Conservation (phyloP, 2,329 filamentous ascomycete species). For the Sclerotinia subarctica region DNA sequence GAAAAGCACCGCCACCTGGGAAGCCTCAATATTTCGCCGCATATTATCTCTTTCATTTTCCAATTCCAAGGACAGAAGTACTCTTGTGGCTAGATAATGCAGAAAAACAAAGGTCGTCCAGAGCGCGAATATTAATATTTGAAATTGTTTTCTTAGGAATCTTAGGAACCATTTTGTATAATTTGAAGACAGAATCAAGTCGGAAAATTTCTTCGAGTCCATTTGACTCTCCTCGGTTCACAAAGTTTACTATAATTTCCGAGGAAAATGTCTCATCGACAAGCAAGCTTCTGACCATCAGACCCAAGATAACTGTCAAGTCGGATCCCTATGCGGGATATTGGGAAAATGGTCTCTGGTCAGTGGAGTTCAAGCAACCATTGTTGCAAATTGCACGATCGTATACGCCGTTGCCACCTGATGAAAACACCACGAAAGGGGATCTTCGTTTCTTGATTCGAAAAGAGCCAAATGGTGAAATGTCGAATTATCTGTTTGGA, state of each 20-base stretch:
- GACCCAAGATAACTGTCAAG: slow-evolving; percentile 37
- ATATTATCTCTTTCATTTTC: not conserved
- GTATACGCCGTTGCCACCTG: slow-evolving; percentile 80
- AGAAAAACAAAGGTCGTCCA: not conserved
- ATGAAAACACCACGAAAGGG: slow-evolving; percentile 38
- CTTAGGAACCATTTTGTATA: not conserved
- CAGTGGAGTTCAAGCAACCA: slow-evolving; percentile 90
- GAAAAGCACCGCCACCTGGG: not conserved
- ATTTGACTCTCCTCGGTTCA: slow-evolving; percentile 61
- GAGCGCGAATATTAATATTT: not conserved
- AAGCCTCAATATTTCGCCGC: not conserved
- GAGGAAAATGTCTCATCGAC: slow-evolving; percentile 63
- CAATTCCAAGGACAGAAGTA: slow-evolving; percentile 2
- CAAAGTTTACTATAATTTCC: slow-evolving; percentile 60
- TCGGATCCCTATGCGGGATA: slow-evolving; percentile 43
- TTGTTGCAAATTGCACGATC: slow-evolving; percentile 86
- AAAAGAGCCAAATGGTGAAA: slow-evolving; percentile 75
- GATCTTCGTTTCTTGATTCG: slow-evolving; percentile 72
- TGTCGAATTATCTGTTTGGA: slow-evolving; percentile 74
- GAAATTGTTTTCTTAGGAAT: not conserved
- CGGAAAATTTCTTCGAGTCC: not conserved
- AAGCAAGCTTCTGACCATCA: slow-evolving; percentile 65
- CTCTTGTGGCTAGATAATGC: not conserved
- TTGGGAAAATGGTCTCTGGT: slow-evolving; percentile 71
- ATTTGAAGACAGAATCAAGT: not conserved